These are phyloP conservation scores for Backusella australiensis DNA, from an alignment of 192 early-diverging fungal species.

Conservation along the genomic window DNA sequence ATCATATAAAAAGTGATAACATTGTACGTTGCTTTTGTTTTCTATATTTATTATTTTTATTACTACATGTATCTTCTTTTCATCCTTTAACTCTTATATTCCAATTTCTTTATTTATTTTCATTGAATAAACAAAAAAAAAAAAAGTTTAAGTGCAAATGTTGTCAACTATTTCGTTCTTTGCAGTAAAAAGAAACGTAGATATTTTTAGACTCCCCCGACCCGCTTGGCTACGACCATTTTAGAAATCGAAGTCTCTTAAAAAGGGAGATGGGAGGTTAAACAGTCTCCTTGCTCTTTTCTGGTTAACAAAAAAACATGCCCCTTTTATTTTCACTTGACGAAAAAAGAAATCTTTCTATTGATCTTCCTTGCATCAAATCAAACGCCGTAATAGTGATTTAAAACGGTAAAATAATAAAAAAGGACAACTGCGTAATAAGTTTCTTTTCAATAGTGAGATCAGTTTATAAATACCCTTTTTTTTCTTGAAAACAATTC, in stretches of 20 bases:
- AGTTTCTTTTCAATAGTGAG: neutral
- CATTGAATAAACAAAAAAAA: neutral
- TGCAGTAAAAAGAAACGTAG: neutral
- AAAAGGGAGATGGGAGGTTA: neutral
- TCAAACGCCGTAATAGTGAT: neutral
- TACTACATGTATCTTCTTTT: neutral
- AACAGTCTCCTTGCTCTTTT: neutral
- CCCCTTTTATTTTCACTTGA: neutral
- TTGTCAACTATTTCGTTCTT: neutral
- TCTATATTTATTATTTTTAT: neutral
- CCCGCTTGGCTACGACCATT: neutral
- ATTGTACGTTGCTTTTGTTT: neutral
- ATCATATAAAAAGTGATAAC: neutral
- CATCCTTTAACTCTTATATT: neutral
- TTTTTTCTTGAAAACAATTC: neutral
- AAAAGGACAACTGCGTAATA: neutral
- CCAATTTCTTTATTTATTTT: neutral
- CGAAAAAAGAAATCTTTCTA: neutral
- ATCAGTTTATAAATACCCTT: neutral
- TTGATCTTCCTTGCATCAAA: constrained; percentile 6
- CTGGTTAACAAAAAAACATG: neutral
- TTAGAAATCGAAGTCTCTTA: neutral
- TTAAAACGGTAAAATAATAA: neutral
- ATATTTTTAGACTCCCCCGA: neutral
- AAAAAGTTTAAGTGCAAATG: neutral